Conservation (phyloP, 2,329 filamentous ascomycete species). For the Epichloe scottii region DNA sequence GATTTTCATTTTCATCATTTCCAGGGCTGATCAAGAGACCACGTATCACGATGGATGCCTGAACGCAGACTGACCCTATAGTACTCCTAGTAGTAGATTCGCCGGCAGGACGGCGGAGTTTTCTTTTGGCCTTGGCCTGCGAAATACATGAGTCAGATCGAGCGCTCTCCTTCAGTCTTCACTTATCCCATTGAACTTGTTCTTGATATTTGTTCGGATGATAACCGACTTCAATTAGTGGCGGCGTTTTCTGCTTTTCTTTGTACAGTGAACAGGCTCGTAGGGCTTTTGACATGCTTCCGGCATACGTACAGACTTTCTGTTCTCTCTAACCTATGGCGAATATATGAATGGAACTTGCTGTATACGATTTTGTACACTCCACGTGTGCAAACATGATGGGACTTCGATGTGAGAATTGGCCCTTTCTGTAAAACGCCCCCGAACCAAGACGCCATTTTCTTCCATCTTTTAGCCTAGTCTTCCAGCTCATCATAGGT, state of each 20-base stretch:
- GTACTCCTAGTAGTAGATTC: background rate
- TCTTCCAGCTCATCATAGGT: too few relatives aligned
- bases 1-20: background rate
- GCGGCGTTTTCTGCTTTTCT: background rate
- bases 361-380: background rate
- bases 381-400: background rate
- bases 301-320: background rate
- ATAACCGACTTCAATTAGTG: background rate
- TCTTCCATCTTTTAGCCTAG: too few relatives aligned
- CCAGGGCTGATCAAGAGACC: background rate
- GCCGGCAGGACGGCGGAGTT: background rate
- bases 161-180: background rate
- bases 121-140: background rate
- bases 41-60: constrained; percentile 1
- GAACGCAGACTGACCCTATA: background rate
- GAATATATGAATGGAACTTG: background rate
- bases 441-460: too few relatives aligned
- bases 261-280: background rate
- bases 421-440: too few relatives aligned
- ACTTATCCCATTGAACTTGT: background rate
- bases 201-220: background rate
- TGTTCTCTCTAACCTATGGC: background rate
- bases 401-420: too few relatives aligned
- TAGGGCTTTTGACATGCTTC: too few relatives aligned
- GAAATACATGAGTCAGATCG: background rate